Percentiles rank a stretch among this genome's conserved stretches.
Evolutionary conservation across 2,329 filamentous ascomycete species (phyloP).

Genomic region (Monosporascus cannonballus): DNA sequence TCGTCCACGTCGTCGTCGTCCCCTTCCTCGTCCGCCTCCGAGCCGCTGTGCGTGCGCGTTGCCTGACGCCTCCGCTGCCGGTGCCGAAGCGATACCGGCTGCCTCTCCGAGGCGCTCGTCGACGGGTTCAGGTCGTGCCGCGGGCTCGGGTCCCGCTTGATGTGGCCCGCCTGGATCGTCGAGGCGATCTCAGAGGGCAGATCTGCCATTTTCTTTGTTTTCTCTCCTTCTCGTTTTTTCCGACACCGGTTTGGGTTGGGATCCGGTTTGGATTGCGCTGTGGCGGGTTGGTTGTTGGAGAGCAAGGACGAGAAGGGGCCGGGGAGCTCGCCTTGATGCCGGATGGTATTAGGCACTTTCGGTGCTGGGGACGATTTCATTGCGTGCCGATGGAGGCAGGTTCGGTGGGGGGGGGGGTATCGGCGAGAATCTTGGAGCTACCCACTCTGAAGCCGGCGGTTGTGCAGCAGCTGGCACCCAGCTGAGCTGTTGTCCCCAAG

Average conservation of each 20-base stretch:
- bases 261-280: not conserved
- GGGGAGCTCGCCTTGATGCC: no score
- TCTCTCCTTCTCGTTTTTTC: not conserved
- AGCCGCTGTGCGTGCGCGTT: not conserved
- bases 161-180: conserved; percentile 73
- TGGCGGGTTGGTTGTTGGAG: not conserved
- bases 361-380: no score
- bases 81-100: conserved; percentile 45
- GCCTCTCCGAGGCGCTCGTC: conserved; percentile 63
- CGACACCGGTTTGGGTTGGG: not conserved
- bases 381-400: no score
- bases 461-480: no score
- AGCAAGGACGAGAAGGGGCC: no score
- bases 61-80: conserved; percentile 12
- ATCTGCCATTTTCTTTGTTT: conserved; percentile 55
- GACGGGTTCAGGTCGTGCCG: conserved; percentile 74
- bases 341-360: no score
- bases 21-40: not conserved
- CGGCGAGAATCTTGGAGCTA: no score
- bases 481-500: no score
- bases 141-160: conserved; percentile 66
- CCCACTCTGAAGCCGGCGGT: no score
- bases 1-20: conserved; percentile 27
- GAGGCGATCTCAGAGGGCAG: conserved; percentile 65
- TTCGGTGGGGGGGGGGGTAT: no score